These are phyloP conservation scores for Epichloe scottii DNA, from an alignment of 2,329 filamentous ascomycete genomes.

Conservation along the genomic window DNA sequence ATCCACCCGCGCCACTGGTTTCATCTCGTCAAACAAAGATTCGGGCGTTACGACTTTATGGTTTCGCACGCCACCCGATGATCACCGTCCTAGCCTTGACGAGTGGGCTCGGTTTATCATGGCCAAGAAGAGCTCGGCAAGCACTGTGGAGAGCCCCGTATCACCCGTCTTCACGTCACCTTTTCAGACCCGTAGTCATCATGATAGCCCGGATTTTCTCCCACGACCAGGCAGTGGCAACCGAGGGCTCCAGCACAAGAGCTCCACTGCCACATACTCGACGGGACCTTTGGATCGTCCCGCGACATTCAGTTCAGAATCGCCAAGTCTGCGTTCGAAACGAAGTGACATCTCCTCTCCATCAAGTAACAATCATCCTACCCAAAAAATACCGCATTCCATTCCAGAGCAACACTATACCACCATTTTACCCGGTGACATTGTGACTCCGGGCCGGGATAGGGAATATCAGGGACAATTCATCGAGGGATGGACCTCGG, in stretches of 20 bases:
- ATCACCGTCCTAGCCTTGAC: conserved; percentile 37
- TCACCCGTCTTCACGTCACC: conserved; percentile 43
- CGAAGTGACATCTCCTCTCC: conserved; percentile 51
- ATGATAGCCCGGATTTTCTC: conserved; percentile 29
- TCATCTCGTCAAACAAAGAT: conserved; percentile 39
- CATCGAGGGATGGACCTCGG: conserved; percentile 48
- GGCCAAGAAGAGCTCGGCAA: conserved; percentile 30
- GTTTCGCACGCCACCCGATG: conserved; percentile 43
- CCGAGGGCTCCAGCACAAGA: conserved; percentile 32
- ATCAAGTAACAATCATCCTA: conserved; percentile 34
- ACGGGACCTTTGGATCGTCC: conserved; percentile 35
- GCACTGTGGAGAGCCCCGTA: conserved; percentile 35
- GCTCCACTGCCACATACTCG: conserved; percentile 34
- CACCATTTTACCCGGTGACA: conserved; percentile 37
- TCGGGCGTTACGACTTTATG: conserved; percentile 35
- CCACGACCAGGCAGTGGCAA: conserved; percentile 32
- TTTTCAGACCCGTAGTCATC: conserved; percentile 30
- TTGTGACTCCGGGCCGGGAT: conserved; percentile 42
- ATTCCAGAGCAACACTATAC: conserved; percentile 36
- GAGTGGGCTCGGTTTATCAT: conserved; percentile 48
- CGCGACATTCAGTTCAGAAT: conserved; percentile 41
- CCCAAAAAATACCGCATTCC: conserved; percentile 24
- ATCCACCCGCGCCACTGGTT: conserved; percentile 48
- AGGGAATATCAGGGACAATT: conserved; percentile 43
- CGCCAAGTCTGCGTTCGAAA: conserved; percentile 48